Evolutionary conservation across 106 monocot species (phyloP).

Genomic region (Gastrodia elata): DNA sequence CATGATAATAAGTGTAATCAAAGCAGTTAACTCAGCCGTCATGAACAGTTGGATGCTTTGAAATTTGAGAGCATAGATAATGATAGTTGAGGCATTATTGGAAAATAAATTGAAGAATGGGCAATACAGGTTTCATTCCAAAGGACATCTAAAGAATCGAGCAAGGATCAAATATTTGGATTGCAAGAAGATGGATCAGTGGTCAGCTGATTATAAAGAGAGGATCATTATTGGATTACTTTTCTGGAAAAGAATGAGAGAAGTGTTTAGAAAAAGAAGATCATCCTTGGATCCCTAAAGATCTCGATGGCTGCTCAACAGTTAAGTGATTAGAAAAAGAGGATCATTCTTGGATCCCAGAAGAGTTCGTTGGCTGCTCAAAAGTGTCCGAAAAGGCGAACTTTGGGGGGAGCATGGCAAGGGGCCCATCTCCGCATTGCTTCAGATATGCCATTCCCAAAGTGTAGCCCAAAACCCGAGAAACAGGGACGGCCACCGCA

Average conservation of each 20-base stretch:
- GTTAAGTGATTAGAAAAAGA: background rate
- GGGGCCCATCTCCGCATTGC: conserved; percentile 48
- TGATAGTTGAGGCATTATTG: background rate
- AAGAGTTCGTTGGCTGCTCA: conserved; percentile 10
- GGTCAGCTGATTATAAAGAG: background rate
- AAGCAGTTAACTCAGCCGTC: too few species aligned
- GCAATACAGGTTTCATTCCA: background rate
- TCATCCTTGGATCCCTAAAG: conserved; percentile 20
- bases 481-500: conserved; percentile 81
- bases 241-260: background rate
- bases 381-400: conserved; percentile 33
- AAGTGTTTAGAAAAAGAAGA: background rate
- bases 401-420: conserved; percentile 56
- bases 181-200: background rate
- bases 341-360: conserved; percentile 19
- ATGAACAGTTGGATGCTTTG: background rate
- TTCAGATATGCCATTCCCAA: conserved; percentile 56
- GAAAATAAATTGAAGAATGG: background rate
- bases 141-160: background rate
- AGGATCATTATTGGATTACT: background rate
- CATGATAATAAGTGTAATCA: too few species aligned
- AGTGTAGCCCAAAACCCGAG: conserved; percentile 56
- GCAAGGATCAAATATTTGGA: background rate
- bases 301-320: conserved; percentile 7
- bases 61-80: background rate